Evolutionary conservation across 495 filamentous ascomycete genomes (phyloP).

Genomic region (Schizothecium vesticola): DNA sequence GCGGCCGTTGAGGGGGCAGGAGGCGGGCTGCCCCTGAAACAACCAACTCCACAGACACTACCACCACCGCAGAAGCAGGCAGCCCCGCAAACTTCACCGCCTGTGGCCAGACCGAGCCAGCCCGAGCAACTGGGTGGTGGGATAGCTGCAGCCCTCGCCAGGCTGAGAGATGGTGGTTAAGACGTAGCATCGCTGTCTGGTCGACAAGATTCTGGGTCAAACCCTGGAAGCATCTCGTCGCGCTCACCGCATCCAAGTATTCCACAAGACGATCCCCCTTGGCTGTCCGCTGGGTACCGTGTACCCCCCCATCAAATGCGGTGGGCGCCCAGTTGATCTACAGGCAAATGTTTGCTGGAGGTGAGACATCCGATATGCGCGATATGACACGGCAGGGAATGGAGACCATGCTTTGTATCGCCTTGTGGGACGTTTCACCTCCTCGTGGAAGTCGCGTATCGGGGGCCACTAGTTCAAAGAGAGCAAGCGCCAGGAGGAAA

Average conservation of each 20-base stretch:
- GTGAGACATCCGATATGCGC: background rate
- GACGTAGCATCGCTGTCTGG: background rate
- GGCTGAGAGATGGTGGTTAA: conserved; percentile 42
- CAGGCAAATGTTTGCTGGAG: background rate
- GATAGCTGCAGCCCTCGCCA: conserved; percentile 49
- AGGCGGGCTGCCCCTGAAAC: background rate
- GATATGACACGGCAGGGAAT: background rate
- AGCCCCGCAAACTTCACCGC: background rate
- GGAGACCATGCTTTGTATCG: background rate
- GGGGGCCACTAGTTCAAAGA: background rate
- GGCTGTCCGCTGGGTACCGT: background rate
- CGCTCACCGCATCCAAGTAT: background rate
- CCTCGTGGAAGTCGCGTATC: background rate
- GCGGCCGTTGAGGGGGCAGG: background rate
- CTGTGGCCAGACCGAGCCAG: conserved; percentile 12
- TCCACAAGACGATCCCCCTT: background rate
- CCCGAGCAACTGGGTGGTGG: conserved; percentile 44
- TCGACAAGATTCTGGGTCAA: background rate
- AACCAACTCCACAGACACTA: background rate
- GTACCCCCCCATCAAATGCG: background rate
- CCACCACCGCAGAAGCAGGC: conserved; percentile 14
- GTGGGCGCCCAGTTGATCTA: background rate
- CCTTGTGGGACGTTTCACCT: background rate
- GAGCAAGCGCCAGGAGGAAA: background rate
- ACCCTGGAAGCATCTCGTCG: background rate